Base-by-base conservation (phyloP, 2,329 filamentous ascomycete genomes). In the Pyrenophora tritici-repentis region DNA sequence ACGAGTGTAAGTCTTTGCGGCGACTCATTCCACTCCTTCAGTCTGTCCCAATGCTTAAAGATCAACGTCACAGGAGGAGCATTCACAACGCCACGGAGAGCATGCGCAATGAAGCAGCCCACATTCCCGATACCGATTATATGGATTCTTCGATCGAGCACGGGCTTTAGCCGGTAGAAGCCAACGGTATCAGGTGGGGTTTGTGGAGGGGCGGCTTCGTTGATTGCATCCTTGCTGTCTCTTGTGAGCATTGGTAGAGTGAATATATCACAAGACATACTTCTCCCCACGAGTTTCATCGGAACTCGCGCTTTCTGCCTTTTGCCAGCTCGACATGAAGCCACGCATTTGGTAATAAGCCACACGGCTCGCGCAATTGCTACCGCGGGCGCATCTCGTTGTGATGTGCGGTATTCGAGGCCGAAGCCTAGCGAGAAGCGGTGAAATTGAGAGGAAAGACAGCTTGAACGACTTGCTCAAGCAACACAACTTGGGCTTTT, bases 101-200 rank as follows among this genome's bases (percentile, higher is more conserved):
- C 84, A 67, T 87, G 86, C 20, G 92, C 91, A 57, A 92, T 84
- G 20, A 97, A 83, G 36, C 85, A 85, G 12, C 91, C 92, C 10
- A 96, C 79, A 67, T 91, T 95, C 31, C 92, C 92, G 9, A 89
- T 70, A 9, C 93, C 92, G 3, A 96, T 76, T 40, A 97, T 81
- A 66, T 94, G 85, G 18, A 73, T 68, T 3, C 70, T 62, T 32
- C 63, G 61, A 41, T 73, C 61, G 26, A 62, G 33, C 3, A 68
- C 63, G 9, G 65, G 60, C 32, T 63, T 47, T 6, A 48, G 48
- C 49, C 71, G 68, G 53, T 73, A 73, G 60, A 73, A 72, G 39
- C 65, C 63, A 49, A 67, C 58, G 4, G 65, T 48, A 38, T 55
- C 59, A 37, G 38, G 42, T 26, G 16, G 40, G 20, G 17, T 38